Percentiles rank a stretch among this genome's conserved stretches.
Conservation (phyloP, 1,284 basidiomycete species). For the Puccinia horiana region DNA sequence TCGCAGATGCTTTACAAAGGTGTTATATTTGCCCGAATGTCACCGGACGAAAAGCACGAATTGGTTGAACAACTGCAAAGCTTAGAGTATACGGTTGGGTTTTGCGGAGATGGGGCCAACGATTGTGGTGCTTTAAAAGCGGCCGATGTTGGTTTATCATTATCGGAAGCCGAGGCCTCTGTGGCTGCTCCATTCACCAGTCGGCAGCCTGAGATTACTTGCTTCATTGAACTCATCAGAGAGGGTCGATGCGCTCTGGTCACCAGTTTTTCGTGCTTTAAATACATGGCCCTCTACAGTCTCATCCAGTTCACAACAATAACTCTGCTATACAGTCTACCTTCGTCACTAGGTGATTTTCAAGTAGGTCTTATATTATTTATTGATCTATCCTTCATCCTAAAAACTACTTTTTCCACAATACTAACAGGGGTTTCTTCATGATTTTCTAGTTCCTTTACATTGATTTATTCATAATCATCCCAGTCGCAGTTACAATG, state of each 20-base stretch:
- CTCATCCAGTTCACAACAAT: slow-evolving; percentile 68
- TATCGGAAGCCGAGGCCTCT: slow-evolving; percentile 96
- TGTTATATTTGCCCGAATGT: slow-evolving; percentile 97
- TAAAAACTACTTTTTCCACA: neutral
- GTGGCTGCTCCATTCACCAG: slow-evolving; percentile 99
- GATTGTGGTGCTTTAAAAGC: slow-evolving; percentile 98
- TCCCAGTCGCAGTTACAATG: slow-evolving; percentile 94
- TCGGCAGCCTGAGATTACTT: slow-evolving; percentile 88
- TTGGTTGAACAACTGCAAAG: slow-evolving; percentile 90
- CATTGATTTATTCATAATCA: slow-evolving; percentile 96
- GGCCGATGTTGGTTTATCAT: slow-evolving; percentile 92
- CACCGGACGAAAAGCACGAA: slow-evolving; percentile 99
- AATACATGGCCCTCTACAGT: slow-evolving; percentile 75
- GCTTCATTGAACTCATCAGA: slow-evolving; percentile 88
- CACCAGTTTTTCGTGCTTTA: slow-evolving; percentile 98
- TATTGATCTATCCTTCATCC: neutral
- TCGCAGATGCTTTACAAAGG: slow-evolving; percentile 94
- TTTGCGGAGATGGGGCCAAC: slow-evolving; percentile 99
- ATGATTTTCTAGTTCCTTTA: slow-evolving; percentile 76
- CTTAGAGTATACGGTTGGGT: slow-evolving; percentile 91
- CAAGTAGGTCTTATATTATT: slow-evolving; percentile 66
- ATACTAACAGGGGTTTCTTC: slow-evolving; percentile 27
- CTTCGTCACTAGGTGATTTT: slow-evolving; percentile 92
- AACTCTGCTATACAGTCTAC: slow-evolving; percentile 91
- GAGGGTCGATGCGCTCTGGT: slow-evolving; percentile 93